phyloP scores from a whole-genome alignment of 192 early-diverging fungal genomes.

The Chytriomyces sp. region DNA sequence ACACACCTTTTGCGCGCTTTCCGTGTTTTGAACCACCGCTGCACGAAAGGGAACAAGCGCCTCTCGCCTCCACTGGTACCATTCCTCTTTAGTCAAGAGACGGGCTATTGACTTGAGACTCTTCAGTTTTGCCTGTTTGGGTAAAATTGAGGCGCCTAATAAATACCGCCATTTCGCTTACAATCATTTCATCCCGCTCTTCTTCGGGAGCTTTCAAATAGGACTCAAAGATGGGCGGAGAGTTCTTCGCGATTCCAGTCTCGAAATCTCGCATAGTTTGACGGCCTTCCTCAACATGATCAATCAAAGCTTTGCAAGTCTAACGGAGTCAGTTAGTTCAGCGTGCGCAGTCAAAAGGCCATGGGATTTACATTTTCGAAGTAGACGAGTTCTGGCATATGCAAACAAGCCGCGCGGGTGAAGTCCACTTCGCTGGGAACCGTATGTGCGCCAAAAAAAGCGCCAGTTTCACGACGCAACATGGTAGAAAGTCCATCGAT shows the following conservation, averaged over 20 bases:
- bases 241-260: conserved; percentile 14
- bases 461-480: conserved; percentile 38
- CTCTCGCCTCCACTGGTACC: conserved; percentile 40
- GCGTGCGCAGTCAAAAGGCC: not conserved
- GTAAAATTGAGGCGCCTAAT: too few relatives aligned
- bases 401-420: conserved; percentile 36
- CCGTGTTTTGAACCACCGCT: conserved; percentile 16
- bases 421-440: conserved; percentile 28
- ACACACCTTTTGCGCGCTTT: conserved; percentile 17
- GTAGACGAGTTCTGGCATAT: conserved; percentile 36
- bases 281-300: conserved; percentile 32
- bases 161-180: conserved; percentile 1
- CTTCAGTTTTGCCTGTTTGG: conserved; percentile 32
- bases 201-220: conserved; percentile 15
- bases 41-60: conserved; percentile 24
- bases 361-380: conserved; percentile 36
- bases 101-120: conserved; percentile 26
- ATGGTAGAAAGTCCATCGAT: conserved; percentile 36
- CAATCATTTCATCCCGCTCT: conserved; percentile 18
- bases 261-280: conserved; percentile 27
- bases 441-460: conserved; percentile 17
- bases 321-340: not conserved
- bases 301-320: conserved; percentile 34
- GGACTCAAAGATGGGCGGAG: conserved; percentile 38
- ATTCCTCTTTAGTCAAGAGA: conserved; percentile 34